Base-by-base conservation (phyloP, 371 early-diverging fungal genomes). In the Rhizopus microsporus region DNA sequence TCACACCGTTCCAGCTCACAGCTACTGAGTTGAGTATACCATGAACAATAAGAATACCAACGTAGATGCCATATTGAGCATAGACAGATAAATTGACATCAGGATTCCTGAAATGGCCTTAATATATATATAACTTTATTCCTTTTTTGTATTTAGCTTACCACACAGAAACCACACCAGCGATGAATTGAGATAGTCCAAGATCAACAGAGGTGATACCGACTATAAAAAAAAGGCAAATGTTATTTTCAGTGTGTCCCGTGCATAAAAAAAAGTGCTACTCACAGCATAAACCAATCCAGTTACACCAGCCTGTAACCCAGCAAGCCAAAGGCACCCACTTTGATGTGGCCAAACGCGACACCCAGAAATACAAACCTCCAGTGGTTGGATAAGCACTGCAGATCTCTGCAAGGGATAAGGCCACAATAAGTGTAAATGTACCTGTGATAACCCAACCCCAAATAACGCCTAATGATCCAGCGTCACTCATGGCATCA, bases 391-490 rank as follows among this genome's bases (percentile, higher is more conserved):
- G 88, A 67, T 77, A 88, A 12, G 89, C 82, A 51, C 80, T 79
- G 66, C 88, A 88, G 57, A 90, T 90, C 68, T 90, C 90, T 15
- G 89, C 90, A 74, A 90, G 71, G 2, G 84, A 78, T 47, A 85
- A 65, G 30, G 85, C 89, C 31, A 88, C 81, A 13, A 80, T 62
- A 69, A 84, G 77, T 4, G 85, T 83, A 54, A 87, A 82, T 46
- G 70, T 56, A 16, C 72, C 66, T 2, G 78, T 80, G 30, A 90
- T 56, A 40, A 87, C 55, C 90, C 90, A 88, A 8, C 88, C 88
- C 87, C 86, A 90, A 37, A 86, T 83, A 13, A 83, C 77, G 23
- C 78, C 83, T 39, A 84, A 65, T 17, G 89, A 85, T 2, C 90
- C 90, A 51, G 87, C 86, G 30, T 78, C 67, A 12, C 49, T 57